phyloP scores from a whole-genome alignment of 352 stramenopile genomes.

The Phytophthora ohioensis region DNA sequence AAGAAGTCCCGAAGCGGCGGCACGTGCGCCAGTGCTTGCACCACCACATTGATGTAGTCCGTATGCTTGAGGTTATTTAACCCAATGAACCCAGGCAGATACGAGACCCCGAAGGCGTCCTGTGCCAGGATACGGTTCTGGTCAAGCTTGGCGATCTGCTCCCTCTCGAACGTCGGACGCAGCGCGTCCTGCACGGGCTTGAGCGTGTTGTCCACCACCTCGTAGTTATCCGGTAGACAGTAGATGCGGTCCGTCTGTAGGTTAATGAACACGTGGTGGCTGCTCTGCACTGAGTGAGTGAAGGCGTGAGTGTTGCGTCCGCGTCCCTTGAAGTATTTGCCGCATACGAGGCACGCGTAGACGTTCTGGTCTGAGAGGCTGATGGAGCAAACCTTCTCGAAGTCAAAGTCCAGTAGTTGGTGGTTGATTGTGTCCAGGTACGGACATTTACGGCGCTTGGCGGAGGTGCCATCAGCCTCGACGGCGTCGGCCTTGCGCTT shows the following conservation, averaged over 20 bases:
- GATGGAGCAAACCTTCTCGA: slow-evolving; percentile 98
- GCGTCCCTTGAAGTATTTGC: slow-evolving; percentile 98
- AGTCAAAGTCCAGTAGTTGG: slow-evolving; percentile 98
- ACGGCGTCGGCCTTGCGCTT: slow-evolving; percentile 61
- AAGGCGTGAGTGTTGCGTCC: slow-evolving; percentile 95
- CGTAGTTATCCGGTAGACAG: slow-evolving; percentile 98
- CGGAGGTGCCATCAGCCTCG: slow-evolving; percentile 14
- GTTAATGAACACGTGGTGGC: slow-evolving; percentile 99
- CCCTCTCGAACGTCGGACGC: slow-evolving; percentile 89
- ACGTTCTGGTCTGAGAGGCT: slow-evolving; percentile 97
- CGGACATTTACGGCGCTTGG: slow-evolving; percentile 94
- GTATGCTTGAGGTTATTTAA: slow-evolving; percentile 98
- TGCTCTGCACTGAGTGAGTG: slow-evolving; percentile 96
- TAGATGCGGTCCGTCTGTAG: slow-evolving; percentile 95
- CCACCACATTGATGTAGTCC: slow-evolving; percentile 98
- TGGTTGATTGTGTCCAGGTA: slow-evolving; percentile 99
- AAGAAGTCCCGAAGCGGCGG: slow-evolving; percentile 97
- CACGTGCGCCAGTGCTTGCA: slow-evolving; percentile 97
- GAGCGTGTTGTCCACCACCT: slow-evolving; percentile 97
- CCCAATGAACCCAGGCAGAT: slow-evolving; percentile 97
- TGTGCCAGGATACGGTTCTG: slow-evolving; percentile 91
- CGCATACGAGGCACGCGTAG: slow-evolving; percentile 99
- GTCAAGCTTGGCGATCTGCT: slow-evolving; percentile 92
- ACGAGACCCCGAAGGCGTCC: slow-evolving; percentile 97
- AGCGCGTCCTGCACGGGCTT: slow-evolving; percentile 95